A percentile compares a stretch with the other conserved stretches of the same genome.
These are phyloP conservation scores for Viola pubescens DNA, from an alignment of 441 rosid species.

Conservation along the genomic window DNA sequence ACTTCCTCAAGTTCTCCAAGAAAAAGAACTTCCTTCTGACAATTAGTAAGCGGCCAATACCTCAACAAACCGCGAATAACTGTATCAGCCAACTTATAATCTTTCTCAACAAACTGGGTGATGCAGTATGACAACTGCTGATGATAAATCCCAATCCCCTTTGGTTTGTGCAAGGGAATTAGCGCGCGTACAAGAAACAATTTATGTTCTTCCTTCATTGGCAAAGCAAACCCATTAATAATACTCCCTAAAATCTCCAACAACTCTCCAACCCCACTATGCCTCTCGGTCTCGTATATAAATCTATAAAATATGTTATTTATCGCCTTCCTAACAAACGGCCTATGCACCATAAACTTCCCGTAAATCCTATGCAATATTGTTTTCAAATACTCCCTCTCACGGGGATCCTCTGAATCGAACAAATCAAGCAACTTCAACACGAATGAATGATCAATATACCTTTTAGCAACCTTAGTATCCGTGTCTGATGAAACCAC, in stretches of 20 bases:
- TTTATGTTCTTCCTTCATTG: slow-evolving; percentile 97
- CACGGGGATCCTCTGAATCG: slow-evolving; percentile 83
- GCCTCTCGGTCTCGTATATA: slow-evolving; percentile 86
- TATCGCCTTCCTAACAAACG: slow-evolving; percentile 76
- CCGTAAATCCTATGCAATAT: slow-evolving; percentile 82
- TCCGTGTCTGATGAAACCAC: slow-evolving; percentile 69
- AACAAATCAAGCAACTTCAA: slow-evolving; percentile 72
- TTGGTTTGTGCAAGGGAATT: slow-evolving; percentile 89
- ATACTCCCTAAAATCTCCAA: slow-evolving; percentile 91
- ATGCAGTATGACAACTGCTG: slow-evolving; percentile 88
- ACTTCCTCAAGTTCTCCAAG: slow-evolving; percentile 96
- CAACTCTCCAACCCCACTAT: slow-evolving; percentile 80
- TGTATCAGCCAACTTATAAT: slow-evolving; percentile 79
- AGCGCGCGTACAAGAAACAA: slow-evolving; percentile 78
- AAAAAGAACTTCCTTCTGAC: slow-evolving; percentile 83
- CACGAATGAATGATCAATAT: slow-evolving; percentile 77
- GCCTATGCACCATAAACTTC: slow-evolving; percentile 76
- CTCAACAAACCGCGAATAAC: slow-evolving; percentile 85
- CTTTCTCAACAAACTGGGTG: slow-evolving; percentile 81
- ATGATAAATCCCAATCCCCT: slow-evolving; percentile 59
- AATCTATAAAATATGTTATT: slow-evolving; percentile 74
- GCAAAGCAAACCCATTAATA: slow-evolving; percentile 90
- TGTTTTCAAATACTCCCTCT: slow-evolving; percentile 81
- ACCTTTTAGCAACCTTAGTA: slow-evolving; percentile 66
- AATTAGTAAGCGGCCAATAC: slow-evolving; percentile 89